A percentile compares a stretch with the other conserved stretches of the same genome.
Evolutionary conservation across 2,329 filamentous ascomycete species (phyloP).

Genomic region (Sclerotinia trifoliorum): DNA sequence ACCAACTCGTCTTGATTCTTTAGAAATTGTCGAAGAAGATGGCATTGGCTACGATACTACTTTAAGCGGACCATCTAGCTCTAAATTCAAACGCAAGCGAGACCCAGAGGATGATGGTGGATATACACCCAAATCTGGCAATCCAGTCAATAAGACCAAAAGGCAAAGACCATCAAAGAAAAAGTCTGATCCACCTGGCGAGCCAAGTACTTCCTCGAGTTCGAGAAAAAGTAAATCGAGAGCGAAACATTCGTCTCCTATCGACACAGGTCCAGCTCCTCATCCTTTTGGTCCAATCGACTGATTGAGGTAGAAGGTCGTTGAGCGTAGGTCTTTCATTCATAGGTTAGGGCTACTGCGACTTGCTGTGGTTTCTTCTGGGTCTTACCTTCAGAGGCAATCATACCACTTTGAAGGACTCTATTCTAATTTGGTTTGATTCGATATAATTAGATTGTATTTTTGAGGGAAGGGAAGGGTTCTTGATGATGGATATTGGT

Average conservation of each 20-base stretch:
- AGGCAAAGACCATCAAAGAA: conserved; percentile 37
- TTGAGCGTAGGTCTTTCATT: not conserved
- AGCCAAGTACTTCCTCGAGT: conserved; percentile 6
- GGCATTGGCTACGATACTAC: conserved; percentile 40
- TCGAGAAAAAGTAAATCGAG: conserved; percentile 22
- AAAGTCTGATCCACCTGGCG: conserved; percentile 21
- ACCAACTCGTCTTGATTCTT: conserved; percentile 37
- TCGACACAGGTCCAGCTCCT: not conserved
- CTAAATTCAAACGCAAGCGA: conserved; percentile 44
- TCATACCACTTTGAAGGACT: not conserved
- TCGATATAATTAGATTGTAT: conserved; percentile 8
- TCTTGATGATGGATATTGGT: not conserved
- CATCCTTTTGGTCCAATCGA: conserved; percentile 23
- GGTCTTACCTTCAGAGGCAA: no score
- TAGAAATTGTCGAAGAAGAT: conserved; percentile 42
- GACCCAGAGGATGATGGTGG: conserved; percentile 55
- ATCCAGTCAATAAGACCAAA: conserved; percentile 34
- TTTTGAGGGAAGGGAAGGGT: not conserved
- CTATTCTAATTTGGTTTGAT: not conserved
- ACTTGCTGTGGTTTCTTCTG: not conserved
- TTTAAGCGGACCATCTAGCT: conserved; percentile 28
- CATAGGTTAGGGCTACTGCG: not conserved
- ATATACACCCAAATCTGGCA: conserved; percentile 58
- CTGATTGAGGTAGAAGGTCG: not conserved
- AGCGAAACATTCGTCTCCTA: conserved; percentile 16